Base-by-base conservation (phyloP, 371 early-diverging fungal species). In the Mortierella sp. region DNA sequence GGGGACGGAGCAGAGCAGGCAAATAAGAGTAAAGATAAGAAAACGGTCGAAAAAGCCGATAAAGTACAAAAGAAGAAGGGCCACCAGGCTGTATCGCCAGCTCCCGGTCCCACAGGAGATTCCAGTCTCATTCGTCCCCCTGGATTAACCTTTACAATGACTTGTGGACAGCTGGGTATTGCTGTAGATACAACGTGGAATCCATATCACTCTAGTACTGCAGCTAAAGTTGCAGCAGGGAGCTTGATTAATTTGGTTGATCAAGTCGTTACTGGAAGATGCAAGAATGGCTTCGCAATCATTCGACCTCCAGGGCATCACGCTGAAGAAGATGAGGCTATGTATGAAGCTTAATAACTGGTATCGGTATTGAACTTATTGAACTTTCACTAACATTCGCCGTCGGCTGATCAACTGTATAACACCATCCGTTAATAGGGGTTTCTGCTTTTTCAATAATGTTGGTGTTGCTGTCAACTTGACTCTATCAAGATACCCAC, bases 301-400 rank as follows among this genome's bases (percentile, higher is more conserved):
- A 88, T 92, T 67, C 81, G 92, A 50, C 91, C 90, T 33, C 91
- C 91, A 70, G 91, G 90, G 2, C 92, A 92, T 78, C 92, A 92
- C 65, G 91, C 92, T 21, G 92, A 92, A 77, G 85, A 87, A 57
- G 87, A 90, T 68, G 84, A 83, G 40, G 91, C 89, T 15, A 92
- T 90, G 92, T 84, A 74, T 52, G 76, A 52, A 8, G 38, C 7
- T 38, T 38, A 15, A 15, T 4, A n/a, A 8, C 50, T 55, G 28
- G 22, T 28, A 28, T 22, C 40, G 3, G 16, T 33, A 38, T 32
- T 33, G 52, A 41, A 38, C 0, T 50, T 47, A 4, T 63, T 62
- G 21, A 2, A 64, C 22, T 21, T 52, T 33, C 24, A 19, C 16
- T 52, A 28, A n/a, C 15, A 36, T 19, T 58, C 32, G 24, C 58